phyloP scores from a whole-genome alignment of 2,329 filamentous ascomycete genomes.

The Colletotrichum sp. region DNA sequence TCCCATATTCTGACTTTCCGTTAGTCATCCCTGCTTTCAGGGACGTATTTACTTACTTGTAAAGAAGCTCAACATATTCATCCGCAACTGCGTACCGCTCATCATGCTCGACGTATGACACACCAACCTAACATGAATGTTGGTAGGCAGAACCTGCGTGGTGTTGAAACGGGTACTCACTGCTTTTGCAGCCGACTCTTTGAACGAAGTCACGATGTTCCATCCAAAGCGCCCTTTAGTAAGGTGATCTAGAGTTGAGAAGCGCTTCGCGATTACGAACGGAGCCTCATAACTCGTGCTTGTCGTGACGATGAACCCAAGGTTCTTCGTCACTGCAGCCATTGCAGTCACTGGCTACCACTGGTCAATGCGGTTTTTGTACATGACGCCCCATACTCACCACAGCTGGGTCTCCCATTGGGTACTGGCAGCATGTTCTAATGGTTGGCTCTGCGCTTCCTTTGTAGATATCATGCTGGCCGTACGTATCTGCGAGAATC shows the following conservation, averaged over 20 bases:
- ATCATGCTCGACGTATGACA: constrained; percentile 53
- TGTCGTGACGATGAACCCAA: constrained; percentile 67
- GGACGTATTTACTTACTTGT: constrained; percentile 61
- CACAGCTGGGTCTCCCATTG: constrained; percentile 67
- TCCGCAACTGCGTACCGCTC: constrained; percentile 65
- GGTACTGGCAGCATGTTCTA: constrained; percentile 67
- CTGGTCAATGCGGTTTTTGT: background rate
- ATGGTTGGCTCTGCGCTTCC: constrained; percentile 61
- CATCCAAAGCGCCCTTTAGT: constrained; percentile 66
- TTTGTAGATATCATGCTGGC: constrained; percentile 63
- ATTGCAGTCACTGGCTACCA: constrained; percentile 47
- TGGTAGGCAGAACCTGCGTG: background rate
- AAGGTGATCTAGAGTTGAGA: constrained; percentile 67
- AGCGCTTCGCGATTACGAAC: constrained; percentile 65
- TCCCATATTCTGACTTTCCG: background rate
- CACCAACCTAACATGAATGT: background rate
- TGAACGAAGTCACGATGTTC: constrained; percentile 69
- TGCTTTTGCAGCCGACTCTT: constrained; percentile 52
- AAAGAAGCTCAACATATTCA: constrained; percentile 65
- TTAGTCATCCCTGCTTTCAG: no score
- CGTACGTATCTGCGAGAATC: constrained; percentile 61
- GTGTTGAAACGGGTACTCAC: background rate
- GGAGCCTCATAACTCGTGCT: constrained; percentile 68
- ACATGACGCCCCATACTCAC: constrained; percentile 33
- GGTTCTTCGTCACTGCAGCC: constrained; percentile 69